Percentiles rank a stretch among this genome's conserved stretches.
These are phyloP conservation scores for Xylaria cubensis DNA, from an alignment of 495 filamentous ascomycete species.

Conservation along the genomic window DNA sequence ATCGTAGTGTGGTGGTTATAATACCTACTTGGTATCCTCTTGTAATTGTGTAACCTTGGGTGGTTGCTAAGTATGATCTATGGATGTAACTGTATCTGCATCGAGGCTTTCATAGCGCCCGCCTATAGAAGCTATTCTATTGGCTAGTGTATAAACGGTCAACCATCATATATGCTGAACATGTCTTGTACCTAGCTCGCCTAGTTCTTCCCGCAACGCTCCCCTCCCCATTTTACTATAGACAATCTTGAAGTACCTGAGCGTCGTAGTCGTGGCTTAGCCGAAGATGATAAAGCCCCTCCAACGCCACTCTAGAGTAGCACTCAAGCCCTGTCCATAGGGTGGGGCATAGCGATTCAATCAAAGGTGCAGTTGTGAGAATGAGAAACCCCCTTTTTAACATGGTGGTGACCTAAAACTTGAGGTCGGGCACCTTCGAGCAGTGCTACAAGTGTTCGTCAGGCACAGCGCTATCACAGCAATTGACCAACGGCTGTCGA, in stretches of 20 bases:
- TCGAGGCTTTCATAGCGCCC: neutral
- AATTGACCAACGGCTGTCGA: slow-evolving; percentile 18
- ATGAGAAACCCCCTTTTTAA: slow-evolving; percentile 11
- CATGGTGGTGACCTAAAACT: neutral
- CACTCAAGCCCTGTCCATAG: neutral
- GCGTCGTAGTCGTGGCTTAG: neutral
- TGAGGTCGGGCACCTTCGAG: slow-evolving; percentile 20
- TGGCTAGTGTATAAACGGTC: neutral
- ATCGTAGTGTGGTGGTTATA: neutral
- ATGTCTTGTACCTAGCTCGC: neutral
- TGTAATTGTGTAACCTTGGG: neutral
- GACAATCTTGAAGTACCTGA: neutral
- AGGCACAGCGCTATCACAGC: slow-evolving; percentile 9
- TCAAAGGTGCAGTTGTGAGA: slow-evolving; percentile 16
- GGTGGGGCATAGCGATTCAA: neutral
- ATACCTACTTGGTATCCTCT: no score
- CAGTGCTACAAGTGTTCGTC: slow-evolving; percentile 14
- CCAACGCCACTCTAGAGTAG: neutral
- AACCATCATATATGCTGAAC: neutral
- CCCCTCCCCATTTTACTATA: neutral
- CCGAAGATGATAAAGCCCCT: neutral
- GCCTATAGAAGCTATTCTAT: neutral
- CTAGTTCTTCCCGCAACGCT: neutral
- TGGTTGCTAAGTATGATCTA: neutral
- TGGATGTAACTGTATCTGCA: neutral